Conservation (phyloP, 768 basidiomycete genomes). For the Leccinum broughii region DNA sequence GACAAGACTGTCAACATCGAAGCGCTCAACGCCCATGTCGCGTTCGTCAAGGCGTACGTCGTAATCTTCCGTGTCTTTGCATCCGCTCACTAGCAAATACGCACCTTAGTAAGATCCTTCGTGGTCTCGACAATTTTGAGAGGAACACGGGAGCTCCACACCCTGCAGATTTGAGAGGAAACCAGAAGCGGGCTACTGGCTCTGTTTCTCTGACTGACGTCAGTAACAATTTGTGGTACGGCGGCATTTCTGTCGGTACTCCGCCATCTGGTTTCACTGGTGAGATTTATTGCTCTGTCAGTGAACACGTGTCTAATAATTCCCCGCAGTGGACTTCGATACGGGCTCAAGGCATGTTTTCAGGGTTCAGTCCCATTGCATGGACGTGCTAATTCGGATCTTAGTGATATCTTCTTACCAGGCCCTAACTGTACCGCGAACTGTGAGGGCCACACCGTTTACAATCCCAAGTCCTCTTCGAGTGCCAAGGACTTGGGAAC, state of each 20-base stretch:
- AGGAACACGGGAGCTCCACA: conserved; percentile 2
- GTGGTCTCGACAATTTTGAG: conserved; percentile 2
- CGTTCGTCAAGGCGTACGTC: conserved; percentile 11
- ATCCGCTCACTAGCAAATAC: not conserved
- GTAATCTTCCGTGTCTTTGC: not conserved
- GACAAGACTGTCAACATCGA: conserved; percentile 10
- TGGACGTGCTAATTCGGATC: not conserved
- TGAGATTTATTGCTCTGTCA: not conserved
- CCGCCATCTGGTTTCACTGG: not conserved
- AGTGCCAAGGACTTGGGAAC: conserved; percentile 3
- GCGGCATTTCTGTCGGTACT: conserved; percentile 11
- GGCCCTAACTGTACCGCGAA: conserved; percentile 19
- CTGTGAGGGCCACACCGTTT: conserved; percentile 34
- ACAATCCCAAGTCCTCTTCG: conserved; percentile 26
- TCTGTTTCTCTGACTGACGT: not conserved
- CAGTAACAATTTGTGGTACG: conserved; percentile 6
- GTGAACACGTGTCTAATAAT: not conserved
- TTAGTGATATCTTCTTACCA: conserved; percentile 31
- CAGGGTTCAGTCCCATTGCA: not conserved
- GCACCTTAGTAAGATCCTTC: conserved; percentile 2
- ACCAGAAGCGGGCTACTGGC: not conserved
- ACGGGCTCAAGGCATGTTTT: conserved; percentile 13
- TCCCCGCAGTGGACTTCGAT: not conserved
- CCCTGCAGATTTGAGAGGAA: not conserved
- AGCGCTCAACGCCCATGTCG: conserved; percentile 6